Percentiles rank a stretch among this genome's conserved stretches.
Conservation (phyloP, 305 asterid species). For the Petunia hybrid region DNA sequence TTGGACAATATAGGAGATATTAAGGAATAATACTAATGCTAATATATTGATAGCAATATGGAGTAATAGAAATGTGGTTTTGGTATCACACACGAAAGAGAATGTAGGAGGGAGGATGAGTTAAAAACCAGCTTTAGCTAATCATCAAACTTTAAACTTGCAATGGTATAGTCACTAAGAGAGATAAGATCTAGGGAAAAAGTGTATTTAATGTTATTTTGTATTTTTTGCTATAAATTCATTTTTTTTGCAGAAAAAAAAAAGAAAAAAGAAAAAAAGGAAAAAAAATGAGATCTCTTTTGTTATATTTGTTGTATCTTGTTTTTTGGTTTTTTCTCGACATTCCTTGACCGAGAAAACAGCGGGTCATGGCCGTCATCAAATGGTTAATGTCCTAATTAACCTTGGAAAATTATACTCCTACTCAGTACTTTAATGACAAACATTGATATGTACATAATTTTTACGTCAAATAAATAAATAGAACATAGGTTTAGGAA, state of each 20-base stretch:
- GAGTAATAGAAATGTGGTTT: slow-evolving; percentile 26
- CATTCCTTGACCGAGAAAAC: slow-evolving; percentile 25
- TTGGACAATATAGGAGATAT: not conserved
- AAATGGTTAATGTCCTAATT: slow-evolving; percentile 37
- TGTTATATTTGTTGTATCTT: slow-evolving; percentile 18
- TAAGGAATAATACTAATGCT: not conserved
- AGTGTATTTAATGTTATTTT: slow-evolving; percentile 1
- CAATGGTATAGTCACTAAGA: not conserved
- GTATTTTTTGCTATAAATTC: not conserved
- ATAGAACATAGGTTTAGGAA: no score
- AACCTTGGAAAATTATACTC: slow-evolving; percentile 33
- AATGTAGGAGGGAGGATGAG: slow-evolving; percentile 29
- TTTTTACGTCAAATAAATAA: no score
- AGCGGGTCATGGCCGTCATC: slow-evolving; percentile 19
- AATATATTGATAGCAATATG: not conserved
- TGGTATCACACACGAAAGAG: not conserved
- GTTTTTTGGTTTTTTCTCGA: not conserved
- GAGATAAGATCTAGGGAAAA: slow-evolving; percentile 23
- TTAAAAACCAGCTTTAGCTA: not conserved
- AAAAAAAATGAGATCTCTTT: not conserved
- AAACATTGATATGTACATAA: no score
- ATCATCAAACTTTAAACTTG: slow-evolving; percentile 8
- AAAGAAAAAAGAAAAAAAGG: not conserved
- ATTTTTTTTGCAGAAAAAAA: not conserved
- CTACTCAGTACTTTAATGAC: not conserved